Evolutionary conservation across 768 basidiomycete species (phyloP).

Genomic region (Hericium alpestre): DNA sequence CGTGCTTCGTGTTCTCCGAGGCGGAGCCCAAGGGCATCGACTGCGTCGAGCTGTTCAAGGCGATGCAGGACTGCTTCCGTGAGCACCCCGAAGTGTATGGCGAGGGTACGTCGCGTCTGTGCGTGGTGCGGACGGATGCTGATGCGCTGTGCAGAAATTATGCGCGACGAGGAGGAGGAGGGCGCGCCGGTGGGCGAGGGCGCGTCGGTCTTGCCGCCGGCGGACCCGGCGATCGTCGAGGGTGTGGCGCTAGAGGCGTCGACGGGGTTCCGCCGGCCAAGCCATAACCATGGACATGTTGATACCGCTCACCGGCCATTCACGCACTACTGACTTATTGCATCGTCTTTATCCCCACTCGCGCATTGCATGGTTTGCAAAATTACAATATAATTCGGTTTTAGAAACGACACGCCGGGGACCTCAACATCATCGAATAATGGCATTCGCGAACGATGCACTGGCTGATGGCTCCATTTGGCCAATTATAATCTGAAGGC

Average conservation of each 20-base stretch:
- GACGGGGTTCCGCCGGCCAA: neutral
- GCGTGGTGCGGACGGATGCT: neutral
- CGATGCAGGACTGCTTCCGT: conserved; percentile 96
- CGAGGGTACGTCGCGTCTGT: conserved; percentile 51
- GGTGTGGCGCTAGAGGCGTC: neutral
- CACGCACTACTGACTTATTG: neutral
- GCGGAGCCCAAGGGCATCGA: conserved; percentile 95
- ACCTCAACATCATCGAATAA: too few relatives aligned
- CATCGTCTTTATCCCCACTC: conserved; percentile 14
- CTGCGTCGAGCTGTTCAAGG: conserved; percentile 95
- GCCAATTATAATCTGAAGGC: too few relatives aligned
- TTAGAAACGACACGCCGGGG: too few relatives aligned
- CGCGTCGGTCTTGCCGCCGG: neutral
- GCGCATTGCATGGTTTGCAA: conserved; percentile 4
- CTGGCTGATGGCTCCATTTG: too few relatives aligned
- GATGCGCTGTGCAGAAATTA: conserved; percentile 6
- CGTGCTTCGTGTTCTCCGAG: conserved; percentile 91
- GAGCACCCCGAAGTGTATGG: conserved; percentile 93
- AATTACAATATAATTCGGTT: conserved; percentile 4
- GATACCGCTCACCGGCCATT: neutral
- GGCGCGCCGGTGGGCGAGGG: neutral
- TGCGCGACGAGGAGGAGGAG: conserved; percentile 11
- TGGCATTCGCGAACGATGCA: too few relatives aligned
- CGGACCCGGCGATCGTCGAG: neutral
- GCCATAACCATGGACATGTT: neutral